Percentiles rank a stretch among this genome's conserved stretches.
Evolutionary conservation across 2,329 filamentous ascomycete genomes (phyloP).

Genomic region (Verticillium zaregamsianum): DNA sequence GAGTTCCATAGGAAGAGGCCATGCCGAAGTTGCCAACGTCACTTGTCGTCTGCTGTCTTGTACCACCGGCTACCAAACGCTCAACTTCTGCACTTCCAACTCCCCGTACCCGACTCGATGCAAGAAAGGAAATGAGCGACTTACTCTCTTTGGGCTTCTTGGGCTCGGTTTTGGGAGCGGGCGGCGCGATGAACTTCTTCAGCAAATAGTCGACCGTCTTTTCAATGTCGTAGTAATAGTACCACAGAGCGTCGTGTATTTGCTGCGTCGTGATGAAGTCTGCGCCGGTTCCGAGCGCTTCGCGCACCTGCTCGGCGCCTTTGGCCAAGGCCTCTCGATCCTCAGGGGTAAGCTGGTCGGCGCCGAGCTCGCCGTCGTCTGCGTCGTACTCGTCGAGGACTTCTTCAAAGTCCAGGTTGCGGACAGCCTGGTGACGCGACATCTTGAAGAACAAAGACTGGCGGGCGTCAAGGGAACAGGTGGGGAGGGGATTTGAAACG

Average conservation of each 20-base stretch:
- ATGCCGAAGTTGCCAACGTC: background rate
- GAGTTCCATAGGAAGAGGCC: conserved; percentile 10
- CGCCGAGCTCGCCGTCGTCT: conserved; percentile 36
- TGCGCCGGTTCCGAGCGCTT: conserved; percentile 56
- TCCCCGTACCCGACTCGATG: conserved; percentile 4
- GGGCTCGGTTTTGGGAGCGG: conserved; percentile 32
- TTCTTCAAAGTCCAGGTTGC: conserved; percentile 46
- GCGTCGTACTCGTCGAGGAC: conserved; percentile 32
- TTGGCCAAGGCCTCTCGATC: conserved; percentile 51
- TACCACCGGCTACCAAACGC: conserved; percentile 13
- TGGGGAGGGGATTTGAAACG: background rate
- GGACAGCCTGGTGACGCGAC: conserved; percentile 43
- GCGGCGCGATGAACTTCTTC: conserved; percentile 52
- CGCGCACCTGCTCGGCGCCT: conserved; percentile 63
- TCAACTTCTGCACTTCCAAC: conserved; percentile 13
- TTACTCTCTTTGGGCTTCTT: conserved; percentile 41
- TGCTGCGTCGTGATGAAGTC: conserved; percentile 56
- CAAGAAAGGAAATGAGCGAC: conserved; percentile 14
- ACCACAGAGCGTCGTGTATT: conserved; percentile 87
- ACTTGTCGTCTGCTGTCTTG: conserved; percentile 4
- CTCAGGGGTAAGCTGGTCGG: conserved; percentile 42
- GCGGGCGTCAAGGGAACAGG: background rate
- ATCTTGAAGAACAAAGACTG: conserved; percentile 21
- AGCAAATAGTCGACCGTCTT: conserved; percentile 80
- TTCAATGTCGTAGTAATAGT: conserved; percentile 91